Evolutionary conservation across 225 moss, liverwort and hornwort genomes (phyloP).

Genomic region (Neckera pumila): DNA sequence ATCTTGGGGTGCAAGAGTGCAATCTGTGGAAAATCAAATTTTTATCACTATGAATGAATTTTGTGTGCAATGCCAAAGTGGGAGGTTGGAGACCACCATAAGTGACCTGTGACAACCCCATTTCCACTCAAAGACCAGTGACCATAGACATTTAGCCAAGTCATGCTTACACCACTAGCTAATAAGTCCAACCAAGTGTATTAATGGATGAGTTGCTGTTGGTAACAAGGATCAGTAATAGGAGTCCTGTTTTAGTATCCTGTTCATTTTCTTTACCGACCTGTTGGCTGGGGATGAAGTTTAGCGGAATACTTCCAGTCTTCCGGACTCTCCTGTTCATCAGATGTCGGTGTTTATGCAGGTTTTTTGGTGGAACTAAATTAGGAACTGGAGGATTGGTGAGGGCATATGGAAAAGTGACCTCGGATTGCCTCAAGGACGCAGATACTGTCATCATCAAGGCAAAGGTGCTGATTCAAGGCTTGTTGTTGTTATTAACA

Average conservation of each 20-base stretch:
- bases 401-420: conserved; percentile 53
- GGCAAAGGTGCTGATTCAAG: neutral
- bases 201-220: neutral
- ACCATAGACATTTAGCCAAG: neutral
- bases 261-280: neutral
- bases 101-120: neutral
- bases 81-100: neutral
- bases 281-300: neutral
- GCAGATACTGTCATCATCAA: conserved; percentile 25
- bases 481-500: neutral
- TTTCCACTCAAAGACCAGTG: neutral
- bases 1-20: neutral
- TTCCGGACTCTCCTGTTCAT: neutral
- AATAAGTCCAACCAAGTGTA: neutral
- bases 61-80: neutral
- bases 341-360: neutral
- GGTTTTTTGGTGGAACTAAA: conserved; percentile 53
- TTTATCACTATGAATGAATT: neutral
- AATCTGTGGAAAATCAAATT: neutral
- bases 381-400: conserved; percentile 63
- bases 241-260: neutral
- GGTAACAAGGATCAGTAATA: neutral
- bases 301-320: neutral
- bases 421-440: conserved; percentile 35
- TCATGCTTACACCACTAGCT: neutral